phyloP scores from a whole-genome alignment of 495 filamentous ascomycete genomes.

The Glonium stellatum region DNA sequence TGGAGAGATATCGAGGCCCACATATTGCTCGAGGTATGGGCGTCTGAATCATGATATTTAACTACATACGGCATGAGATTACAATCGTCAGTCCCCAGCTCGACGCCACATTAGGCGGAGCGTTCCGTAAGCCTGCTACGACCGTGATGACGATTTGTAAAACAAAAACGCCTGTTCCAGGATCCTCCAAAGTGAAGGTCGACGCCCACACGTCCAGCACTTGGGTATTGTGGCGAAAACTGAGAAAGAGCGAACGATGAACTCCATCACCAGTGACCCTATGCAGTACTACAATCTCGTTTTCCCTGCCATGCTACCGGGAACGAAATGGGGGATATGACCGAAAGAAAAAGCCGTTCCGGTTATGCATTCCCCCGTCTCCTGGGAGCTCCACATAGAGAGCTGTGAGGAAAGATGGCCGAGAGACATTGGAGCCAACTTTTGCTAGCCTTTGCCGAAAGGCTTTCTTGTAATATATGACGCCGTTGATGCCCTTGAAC shows the following conservation, averaged over 20 bases:
- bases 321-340: background rate
- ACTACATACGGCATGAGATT: background rate
- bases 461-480: slow-evolving; percentile 10
- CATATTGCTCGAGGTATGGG: no score
- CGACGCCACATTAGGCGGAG: slow-evolving; percentile 1
- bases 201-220: slow-evolving; percentile 23
- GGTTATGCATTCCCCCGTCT: background rate
- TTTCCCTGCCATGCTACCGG: background rate
- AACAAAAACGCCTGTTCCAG: background rate
- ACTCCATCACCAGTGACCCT: background rate
- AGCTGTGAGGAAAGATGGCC: background rate
- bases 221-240: slow-evolving; percentile 18
- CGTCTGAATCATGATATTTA: background rate
- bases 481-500: slow-evolving; percentile 17
- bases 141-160: background rate
- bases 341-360: background rate
- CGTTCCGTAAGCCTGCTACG: slow-evolving; percentile 4
- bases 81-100: slow-evolving; percentile 1
- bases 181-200: background rate
- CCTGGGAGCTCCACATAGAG: background rate
- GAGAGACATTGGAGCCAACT: slow-evolving; percentile 4
- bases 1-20: background rate
- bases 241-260: slow-evolving; percentile 8
- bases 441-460: slow-evolving; percentile 3
- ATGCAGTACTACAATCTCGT: background rate